Base-by-base conservation (phyloP, 2,329 filamentous ascomycete genomes). In the Apiospora pterosperma region DNA sequence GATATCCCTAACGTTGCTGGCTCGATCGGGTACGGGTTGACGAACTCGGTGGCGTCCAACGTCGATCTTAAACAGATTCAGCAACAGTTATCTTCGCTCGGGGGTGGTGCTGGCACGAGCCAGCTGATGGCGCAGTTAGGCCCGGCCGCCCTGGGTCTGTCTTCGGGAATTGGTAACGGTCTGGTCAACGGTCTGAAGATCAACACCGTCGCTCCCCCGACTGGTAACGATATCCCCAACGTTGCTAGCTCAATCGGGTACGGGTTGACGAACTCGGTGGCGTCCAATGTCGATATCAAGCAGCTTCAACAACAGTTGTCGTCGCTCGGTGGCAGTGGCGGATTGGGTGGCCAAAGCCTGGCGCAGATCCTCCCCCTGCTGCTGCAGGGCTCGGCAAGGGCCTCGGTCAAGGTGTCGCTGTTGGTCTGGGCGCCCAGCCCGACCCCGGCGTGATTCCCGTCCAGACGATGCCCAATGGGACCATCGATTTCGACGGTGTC, bases 361-460 rank as follows among this genome's bases (percentile, higher is more conserved):
- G 67, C 68, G 70, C 52, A 67, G 6, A 65, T 68, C 36, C 68
- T 72, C 1, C 71, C 69, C 68, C 69, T 2, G 71, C 71, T 6
- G 73, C 71, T 1, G 67, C 70, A 0, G 74, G 74, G 1, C 64
- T 75, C n/a, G 74, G 74, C 25, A 71, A 68, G 36, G 74, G 74
- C 0, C 60, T 76, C 0, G 73, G 73, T 3, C 62, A 66, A 38
- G 74, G 74, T 2, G 67, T 68, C 2, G 67, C 71, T 0, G 65
- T 76, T 19, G 74, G 74, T 0, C 52, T 76, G 4, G 74, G 71
- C n/a, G 63, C 75, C 6, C 73, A 76, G 62, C 67, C 69, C 0
- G 72, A 74, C 38, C 39, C 61, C 5, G 65, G 59, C 21, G 52
- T 48, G 12, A 25, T 70, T 8, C 36, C 63, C 12, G 65, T 69